These are phyloP conservation scores for Rhododendron molle DNA, from an alignment of 148 eudicot genomes.

Conservation along the genomic window DNA sequence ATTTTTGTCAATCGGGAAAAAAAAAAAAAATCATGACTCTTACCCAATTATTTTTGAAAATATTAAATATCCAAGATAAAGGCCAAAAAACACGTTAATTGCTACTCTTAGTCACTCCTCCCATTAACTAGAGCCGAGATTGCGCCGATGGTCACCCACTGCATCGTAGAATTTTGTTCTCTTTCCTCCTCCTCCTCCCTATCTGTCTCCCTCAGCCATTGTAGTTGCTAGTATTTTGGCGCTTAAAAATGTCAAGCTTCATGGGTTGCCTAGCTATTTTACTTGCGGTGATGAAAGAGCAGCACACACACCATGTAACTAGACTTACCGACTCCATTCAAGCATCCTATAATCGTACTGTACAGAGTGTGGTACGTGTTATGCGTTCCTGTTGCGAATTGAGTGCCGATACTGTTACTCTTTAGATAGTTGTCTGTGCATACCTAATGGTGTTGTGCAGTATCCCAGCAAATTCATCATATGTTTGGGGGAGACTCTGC, in stretches of 20 bases:
- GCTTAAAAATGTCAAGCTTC: background rate
- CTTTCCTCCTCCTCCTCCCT: too few relatives aligned
- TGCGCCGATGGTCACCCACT: too few relatives aligned
- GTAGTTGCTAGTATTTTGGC: too few relatives aligned
- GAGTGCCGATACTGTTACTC: background rate
- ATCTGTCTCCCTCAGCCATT: too few relatives aligned
- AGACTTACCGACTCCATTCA: slow-evolving; percentile 58
- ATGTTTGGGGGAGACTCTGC: slow-evolving; percentile 40
- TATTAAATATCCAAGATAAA: too few relatives aligned
- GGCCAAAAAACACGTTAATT: too few relatives aligned
- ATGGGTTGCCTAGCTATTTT: slow-evolving; percentile 48
- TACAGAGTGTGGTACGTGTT: slow-evolving; percentile 47
- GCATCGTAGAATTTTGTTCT: too few relatives aligned
- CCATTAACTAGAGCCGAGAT: too few relatives aligned
- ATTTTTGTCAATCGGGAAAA: too few relatives aligned
- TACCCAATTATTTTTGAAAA: too few relatives aligned
- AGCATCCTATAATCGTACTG: slow-evolving; percentile 57
- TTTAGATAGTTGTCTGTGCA: background rate
- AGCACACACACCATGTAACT: slow-evolving; percentile 24
- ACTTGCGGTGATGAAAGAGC: slow-evolving; percentile 47
- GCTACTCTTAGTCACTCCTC: too few relatives aligned
- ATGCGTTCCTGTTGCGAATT: background rate
- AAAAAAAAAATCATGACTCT: too few relatives aligned
- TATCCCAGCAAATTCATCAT: slow-evolving; percentile 48
- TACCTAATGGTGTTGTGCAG: slow-evolving; percentile 10